phyloP scores from a whole-genome alignment of 345 rosid species.

The Syzygium jambos region DNA sequence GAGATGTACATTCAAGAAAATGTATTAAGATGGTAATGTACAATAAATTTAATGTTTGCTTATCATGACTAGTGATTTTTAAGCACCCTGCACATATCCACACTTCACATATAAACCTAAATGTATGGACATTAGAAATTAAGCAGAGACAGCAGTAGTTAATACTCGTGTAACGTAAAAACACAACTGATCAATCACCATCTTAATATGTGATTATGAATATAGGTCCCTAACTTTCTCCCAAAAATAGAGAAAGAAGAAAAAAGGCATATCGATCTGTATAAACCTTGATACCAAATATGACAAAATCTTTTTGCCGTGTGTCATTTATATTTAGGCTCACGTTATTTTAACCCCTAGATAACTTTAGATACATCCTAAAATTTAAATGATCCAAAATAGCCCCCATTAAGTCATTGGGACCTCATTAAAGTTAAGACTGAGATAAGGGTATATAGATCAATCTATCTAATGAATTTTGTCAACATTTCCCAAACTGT shows the following conservation, averaged over 20 bases:
- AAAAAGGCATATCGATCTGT: background rate
- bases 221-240: background rate
- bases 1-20: background rate
- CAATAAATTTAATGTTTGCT: background rate
- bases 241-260: background rate
- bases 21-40: background rate
- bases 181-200: background rate
- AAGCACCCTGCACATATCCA: background rate
- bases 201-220: background rate
- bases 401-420: background rate
- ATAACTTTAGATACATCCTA: background rate
- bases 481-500: background rate
- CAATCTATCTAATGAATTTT: background rate
- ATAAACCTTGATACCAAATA: too few species aligned
- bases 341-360: background rate
- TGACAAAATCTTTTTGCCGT: rapidly evolving
- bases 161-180: background rate
- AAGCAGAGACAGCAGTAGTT: background rate
- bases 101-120: background rate
- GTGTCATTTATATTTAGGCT: background rate
- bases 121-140: background rate
- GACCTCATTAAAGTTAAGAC: background rate
- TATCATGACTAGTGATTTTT: background rate
- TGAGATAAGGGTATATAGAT: background rate
- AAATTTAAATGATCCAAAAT: background rate